Conservation (phyloP, 2,329 filamentous ascomycete species). For the Penicillium paneum region DNA sequence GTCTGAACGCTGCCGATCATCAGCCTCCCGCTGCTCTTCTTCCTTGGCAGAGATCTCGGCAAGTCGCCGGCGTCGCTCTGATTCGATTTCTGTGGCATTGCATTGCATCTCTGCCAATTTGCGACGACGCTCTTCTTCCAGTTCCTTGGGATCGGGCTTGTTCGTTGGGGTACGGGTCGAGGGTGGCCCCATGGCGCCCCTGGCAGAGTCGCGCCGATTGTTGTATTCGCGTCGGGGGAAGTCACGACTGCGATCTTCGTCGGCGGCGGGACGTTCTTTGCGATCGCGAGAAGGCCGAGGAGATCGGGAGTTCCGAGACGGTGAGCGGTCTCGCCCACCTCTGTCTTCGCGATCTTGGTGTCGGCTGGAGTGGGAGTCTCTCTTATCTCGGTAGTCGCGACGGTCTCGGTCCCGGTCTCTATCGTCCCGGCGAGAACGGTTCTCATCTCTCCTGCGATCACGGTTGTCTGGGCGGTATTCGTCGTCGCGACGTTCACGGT, state of each 20-base stretch:
- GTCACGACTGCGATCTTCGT: slow-evolving; percentile 20
- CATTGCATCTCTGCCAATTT: slow-evolving; percentile 72
- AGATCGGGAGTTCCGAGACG: slow-evolving; percentile 25
- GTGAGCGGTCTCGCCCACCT: slow-evolving; percentile 22
- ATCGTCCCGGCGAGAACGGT: slow-evolving; percentile 11
- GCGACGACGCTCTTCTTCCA: slow-evolving; percentile 33
- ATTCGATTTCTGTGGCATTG: slow-evolving; percentile 66
- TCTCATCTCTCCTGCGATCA: slow-evolving; percentile 15
- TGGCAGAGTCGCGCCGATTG: slow-evolving; percentile 16
- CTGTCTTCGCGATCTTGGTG: slow-evolving; percentile 25
- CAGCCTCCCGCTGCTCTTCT: slow-evolving; percentile 60
- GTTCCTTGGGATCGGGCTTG: slow-evolving; percentile 23
- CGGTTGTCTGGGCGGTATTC: slow-evolving; percentile 2
- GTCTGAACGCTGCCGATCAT: slow-evolving; percentile 51
- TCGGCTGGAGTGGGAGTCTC: slow-evolving; percentile 19
- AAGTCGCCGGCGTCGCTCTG: slow-evolving; percentile 66
- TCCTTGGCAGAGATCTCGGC: slow-evolving; percentile 66
- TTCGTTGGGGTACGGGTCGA: slow-evolving; percentile 11
- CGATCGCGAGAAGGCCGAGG: slow-evolving; percentile 17
- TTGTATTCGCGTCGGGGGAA: slow-evolving; percentile 22
- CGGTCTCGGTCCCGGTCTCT: slow-evolving; percentile 13
- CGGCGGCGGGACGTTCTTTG: slow-evolving; percentile 6
- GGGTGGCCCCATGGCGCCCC: slow-evolving; percentile 14
- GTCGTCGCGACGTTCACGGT: slow-evolving; percentile 19
- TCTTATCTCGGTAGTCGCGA: slow-evolving; percentile 21